phyloP scores from a whole-genome alignment of 2,329 filamentous ascomycete species.

The Leptographium lundbergii region DNA sequence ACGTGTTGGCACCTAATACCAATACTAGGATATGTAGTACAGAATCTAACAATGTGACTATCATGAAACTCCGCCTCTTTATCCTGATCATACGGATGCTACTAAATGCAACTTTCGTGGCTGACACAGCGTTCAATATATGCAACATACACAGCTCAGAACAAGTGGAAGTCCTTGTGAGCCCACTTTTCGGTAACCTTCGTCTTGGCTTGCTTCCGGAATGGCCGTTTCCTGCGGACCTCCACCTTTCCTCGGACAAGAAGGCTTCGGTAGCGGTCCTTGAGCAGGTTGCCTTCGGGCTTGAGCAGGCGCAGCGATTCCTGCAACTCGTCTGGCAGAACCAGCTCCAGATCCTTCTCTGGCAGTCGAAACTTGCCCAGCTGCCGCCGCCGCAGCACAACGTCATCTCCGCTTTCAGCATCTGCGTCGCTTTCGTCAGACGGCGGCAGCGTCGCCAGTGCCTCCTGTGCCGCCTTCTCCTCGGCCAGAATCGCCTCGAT shows the following conservation, averaged over 20 bases:
- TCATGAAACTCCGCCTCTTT: neutral
- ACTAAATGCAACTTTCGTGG: neutral
- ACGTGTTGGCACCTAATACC: too few relatives aligned
- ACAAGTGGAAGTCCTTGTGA: slow-evolving; percentile 79
- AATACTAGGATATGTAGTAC: too few relatives aligned
- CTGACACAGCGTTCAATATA: neutral
- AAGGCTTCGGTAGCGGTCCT: slow-evolving; percentile 82
- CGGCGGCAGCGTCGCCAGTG: slow-evolving; percentile 28
- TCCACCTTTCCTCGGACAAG: slow-evolving; percentile 84
- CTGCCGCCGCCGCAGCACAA: slow-evolving; percentile 54
- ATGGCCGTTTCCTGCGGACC: slow-evolving; percentile 62
- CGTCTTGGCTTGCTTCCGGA: slow-evolving; percentile 69
- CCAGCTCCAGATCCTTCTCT: slow-evolving; percentile 66
- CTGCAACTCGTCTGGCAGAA: slow-evolving; percentile 73
- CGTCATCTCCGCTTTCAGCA: slow-evolving; percentile 48
- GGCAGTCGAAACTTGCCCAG: slow-evolving; percentile 65
- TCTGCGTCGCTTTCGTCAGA: slow-evolving; percentile 33
- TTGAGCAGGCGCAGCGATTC: slow-evolving; percentile 71
- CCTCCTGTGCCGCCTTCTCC: slow-evolving; percentile 46
- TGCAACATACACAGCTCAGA: slow-evolving; percentile 2
- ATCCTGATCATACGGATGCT: neutral
- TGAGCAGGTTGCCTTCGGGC: slow-evolving; percentile 89
- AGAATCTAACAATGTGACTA: too few relatives aligned
- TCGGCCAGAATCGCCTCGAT: slow-evolving; percentile 62
- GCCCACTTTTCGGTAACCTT: slow-evolving; percentile 92